These are phyloP conservation scores for Picea abies DNA, from an alignment of 83 land plant genomes.

Conservation along the genomic window DNA sequence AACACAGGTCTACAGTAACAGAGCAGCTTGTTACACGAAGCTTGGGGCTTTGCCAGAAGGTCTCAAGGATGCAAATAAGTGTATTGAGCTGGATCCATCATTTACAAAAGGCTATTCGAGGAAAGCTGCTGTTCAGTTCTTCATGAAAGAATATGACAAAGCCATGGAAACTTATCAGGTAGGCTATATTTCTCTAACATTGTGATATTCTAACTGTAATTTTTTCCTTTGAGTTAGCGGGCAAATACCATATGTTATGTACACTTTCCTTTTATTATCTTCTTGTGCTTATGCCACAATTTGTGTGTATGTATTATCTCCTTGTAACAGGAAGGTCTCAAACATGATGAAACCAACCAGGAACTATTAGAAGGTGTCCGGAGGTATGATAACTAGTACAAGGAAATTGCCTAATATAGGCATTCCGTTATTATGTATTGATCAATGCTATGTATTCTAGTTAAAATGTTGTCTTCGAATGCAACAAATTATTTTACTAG, in stretches of 20 bases:
- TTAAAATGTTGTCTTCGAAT: too few relatives aligned
- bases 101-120: constrained; percentile 93
- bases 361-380: constrained; percentile 88
- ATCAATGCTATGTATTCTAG: too few relatives aligned
- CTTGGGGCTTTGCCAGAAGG: constrained; percentile 96
- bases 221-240: not conserved
- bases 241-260: too few relatives aligned
- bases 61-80: constrained; percentile 96
- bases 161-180: constrained; percentile 96
- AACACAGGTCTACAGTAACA: constrained; percentile 89
- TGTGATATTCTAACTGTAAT: not conserved
- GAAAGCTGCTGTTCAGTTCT: constrained; percentile 92
- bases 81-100: constrained; percentile 91
- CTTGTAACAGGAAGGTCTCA: constrained; percentile 70
- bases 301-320: not conserved
- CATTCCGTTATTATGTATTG: too few relatives aligned
- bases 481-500: not conserved
- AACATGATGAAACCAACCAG: constrained; percentile 85
- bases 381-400: constrained; percentile 51
- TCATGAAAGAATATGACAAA: constrained; percentile 98
- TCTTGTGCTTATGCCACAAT: not conserved
- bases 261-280: not conserved
- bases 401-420: not conserved
- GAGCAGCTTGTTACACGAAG: constrained; percentile 99
- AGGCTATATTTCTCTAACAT: not conserved